phyloP scores from a whole-genome alignment of 1,284 basidiomycete species.

The Limonomyces culmigenus region DNA sequence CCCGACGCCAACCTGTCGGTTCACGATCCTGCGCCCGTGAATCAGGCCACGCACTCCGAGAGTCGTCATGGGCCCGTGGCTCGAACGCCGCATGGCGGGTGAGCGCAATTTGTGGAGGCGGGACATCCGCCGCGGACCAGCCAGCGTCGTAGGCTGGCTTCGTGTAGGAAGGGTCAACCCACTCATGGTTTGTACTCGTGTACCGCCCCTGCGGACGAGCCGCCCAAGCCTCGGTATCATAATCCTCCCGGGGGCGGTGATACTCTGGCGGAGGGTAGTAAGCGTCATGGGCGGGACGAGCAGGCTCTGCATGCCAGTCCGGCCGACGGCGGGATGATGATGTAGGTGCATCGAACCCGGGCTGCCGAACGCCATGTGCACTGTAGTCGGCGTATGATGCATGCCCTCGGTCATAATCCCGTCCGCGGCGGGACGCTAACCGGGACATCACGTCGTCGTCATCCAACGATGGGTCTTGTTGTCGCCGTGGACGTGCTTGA shows the following conservation, averaged over 20 bases:
- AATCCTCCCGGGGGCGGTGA: not conserved
- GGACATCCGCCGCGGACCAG: too few species aligned
- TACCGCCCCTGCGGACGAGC: too few species aligned
- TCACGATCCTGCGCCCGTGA: not conserved
- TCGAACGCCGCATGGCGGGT: not conserved
- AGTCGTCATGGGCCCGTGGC: not conserved
- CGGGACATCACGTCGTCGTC: not conserved
- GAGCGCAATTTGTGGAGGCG: constrained; percentile 5
- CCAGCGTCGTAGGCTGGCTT: too few species aligned
- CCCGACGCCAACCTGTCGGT: not conserved
- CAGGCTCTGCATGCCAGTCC: not conserved
- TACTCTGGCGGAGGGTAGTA: not conserved
- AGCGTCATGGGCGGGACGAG: not conserved
- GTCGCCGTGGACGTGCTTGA: not conserved
- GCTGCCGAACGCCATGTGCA: too few species aligned
- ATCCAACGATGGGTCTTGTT: not conserved
- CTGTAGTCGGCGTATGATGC: not conserved
- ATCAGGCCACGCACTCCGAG: not conserved
- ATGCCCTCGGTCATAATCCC: not conserved
- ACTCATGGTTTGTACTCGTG: too few species aligned
- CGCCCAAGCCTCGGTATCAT: not conserved
- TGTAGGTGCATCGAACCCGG: not conserved
- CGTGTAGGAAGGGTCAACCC: too few species aligned
- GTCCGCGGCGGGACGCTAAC: not conserved
- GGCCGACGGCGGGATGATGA: too few species aligned